A percentile compares a stretch with the other conserved stretches of the same genome.
Evolutionary conservation across 345 rosid genomes (phyloP).

Genomic region (Physaria fendleri): DNA sequence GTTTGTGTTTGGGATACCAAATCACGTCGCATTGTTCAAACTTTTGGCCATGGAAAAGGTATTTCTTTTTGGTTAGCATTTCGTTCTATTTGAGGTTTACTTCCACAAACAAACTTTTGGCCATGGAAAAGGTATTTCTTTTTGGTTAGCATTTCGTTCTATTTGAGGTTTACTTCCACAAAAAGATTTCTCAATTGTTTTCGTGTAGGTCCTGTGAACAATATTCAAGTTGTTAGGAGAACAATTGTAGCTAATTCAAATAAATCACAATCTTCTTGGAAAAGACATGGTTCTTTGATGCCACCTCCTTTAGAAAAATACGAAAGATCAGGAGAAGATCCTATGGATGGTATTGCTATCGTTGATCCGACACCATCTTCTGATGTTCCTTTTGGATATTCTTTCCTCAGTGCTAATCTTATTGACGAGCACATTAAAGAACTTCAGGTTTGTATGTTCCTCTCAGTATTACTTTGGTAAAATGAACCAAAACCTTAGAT

Average conservation of each 20-base stretch:
- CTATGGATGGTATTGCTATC: conserved; percentile 24
- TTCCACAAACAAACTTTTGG: conserved; percentile 36
- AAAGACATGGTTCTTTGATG: conserved; percentile 38
- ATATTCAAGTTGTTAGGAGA: conserved; percentile 47
- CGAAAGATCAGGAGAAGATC: conserved; percentile 38
- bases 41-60: conserved; percentile 65
- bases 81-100: background rate
- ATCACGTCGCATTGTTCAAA: conserved; percentile 40
- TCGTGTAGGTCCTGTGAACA: conserved; percentile 77
- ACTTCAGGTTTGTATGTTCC: conserved; percentile 52
- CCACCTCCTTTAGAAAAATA: conserved; percentile 68
- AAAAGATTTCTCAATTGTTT: conserved; percentile 54
- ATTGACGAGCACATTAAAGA: conserved; percentile 55
- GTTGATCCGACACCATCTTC: conserved; percentile 37
- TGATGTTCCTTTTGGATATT: conserved; percentile 21
- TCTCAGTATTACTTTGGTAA: background rate
- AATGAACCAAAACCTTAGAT: background rate
- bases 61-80: conserved; percentile 3
- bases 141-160: background rate
- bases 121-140: conserved; percentile 59
- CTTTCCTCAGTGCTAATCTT: conserved; percentile 38
- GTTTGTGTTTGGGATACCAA: conserved; percentile 61
- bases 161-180: background rate
- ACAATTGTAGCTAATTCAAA: conserved; percentile 24
- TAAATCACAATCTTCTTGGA: conserved; percentile 39